Base-by-base conservation (phyloP, 1,284 basidiomycete species). In the Ceratobasidium sp. region DNA sequence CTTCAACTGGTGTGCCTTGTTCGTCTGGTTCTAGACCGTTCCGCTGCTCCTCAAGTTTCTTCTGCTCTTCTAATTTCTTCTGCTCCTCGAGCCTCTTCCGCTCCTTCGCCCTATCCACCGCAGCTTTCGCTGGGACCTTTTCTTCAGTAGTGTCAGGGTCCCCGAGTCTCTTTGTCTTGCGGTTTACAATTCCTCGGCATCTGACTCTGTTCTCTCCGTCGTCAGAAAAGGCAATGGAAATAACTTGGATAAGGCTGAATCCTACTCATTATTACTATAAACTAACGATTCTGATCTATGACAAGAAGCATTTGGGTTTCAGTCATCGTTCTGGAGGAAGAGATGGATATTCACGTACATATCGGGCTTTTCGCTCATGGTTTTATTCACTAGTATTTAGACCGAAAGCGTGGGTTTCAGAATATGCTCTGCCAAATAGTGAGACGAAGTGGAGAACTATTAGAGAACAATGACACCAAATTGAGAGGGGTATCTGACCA, bases 321-420 rank as follows among this genome's bases (percentile, higher is more conserved):
- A 40, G 13, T 20, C 49, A 20, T 20, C 20, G 33, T 33, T 33
- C 39, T 10, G 5, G 28, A 10, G 7, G 39, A 61, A 5, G 26
- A 9, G 10, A 26, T 13, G 4, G 15, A 61, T 33, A 40, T 9
- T 23, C 40, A 44, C 61, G 20, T 44, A 64, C 61, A 42, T 5
- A n/a, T n/a, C n/a, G 39, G 20, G 3, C 20, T 51, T 12, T 51
- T 42, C 12, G 40, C 39, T 44, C 15, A 23, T 44, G 1, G 44
- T 64, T 60, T 60, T 33, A 1, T 42, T 5, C 39, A 44, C 61
- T 64, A 64, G 13, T 64, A 42, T n/a, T 64, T 64, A 42, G 40
- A 44, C 39, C 9, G 4, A n/a, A 15, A 20, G 18, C 18, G 4
- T 64, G 10, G 20, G 9, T 42, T 44, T 5, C 12, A 44, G 61